Evolutionary conservation across 331 rosid species (phyloP).

Genomic region (Rosa hybrid): DNA sequence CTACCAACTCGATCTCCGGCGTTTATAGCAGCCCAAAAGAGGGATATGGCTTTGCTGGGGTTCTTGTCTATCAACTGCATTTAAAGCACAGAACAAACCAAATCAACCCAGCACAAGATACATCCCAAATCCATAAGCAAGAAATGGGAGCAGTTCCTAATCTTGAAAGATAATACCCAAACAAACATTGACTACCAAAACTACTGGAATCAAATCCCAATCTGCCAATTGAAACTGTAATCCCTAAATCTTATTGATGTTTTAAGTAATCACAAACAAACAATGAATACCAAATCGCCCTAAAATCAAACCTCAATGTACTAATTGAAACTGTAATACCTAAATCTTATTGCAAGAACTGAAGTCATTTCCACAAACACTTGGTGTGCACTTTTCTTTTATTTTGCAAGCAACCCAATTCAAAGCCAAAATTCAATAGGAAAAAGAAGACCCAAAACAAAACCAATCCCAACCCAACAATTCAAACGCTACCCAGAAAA

Average conservation of each 20-base stretch:
- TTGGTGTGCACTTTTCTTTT: neutral
- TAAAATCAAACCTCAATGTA: neutral
- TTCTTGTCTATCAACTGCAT: conserved; percentile 82
- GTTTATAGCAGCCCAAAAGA: conserved; percentile 93
- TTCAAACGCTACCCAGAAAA: neutral
- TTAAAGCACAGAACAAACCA: neutral
- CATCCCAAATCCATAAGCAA: neutral
- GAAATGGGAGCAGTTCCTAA: neutral
- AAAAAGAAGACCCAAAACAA: neutral
- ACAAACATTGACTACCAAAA: neutral
- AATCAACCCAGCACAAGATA: neutral
- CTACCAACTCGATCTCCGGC: conserved; percentile 93
- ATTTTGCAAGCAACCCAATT: neutral
- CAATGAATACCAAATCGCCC: neutral
- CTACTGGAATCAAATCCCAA: neutral
- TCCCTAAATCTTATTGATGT: neutral
- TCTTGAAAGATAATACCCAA: conserved; percentile 6
- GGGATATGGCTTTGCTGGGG: conserved; percentile 72
- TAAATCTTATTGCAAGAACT: neutral
- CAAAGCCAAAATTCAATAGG: neutral
- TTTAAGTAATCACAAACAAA: neutral
- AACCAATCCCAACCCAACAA: neutral
- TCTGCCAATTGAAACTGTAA: neutral
- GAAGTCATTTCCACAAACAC: neutral
- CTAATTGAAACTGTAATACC: neutral